Evolutionary conservation across 2,329 filamentous ascomycete genomes (phyloP).

Genomic region (Trichoderma lentiforme): DNA sequence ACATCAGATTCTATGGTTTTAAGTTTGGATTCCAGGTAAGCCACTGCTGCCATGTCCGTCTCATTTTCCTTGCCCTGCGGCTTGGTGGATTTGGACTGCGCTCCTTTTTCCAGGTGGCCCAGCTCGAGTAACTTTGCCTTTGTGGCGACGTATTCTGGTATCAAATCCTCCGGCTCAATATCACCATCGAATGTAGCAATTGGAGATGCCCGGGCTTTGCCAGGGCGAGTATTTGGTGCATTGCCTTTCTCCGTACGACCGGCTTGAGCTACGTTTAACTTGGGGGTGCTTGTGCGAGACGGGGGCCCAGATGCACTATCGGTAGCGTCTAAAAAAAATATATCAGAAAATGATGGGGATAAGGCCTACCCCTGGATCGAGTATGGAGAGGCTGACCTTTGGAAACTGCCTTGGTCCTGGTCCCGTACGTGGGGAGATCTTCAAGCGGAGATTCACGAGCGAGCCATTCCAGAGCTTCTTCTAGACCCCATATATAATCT

Average conservation of each 20-base stretch:
- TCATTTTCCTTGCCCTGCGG: conserved; percentile 25
- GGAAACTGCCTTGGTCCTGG: conserved; percentile 31
- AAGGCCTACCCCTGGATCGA: neutral
- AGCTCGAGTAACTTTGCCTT: conserved; percentile 65
- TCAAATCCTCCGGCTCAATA: conserved; percentile 70
- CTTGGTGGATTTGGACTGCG: conserved; percentile 14
- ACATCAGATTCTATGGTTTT: conserved; percentile 74
- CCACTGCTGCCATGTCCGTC: conserved; percentile 45
- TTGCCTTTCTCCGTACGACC: conserved; percentile 36
- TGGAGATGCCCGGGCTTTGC: conserved; percentile 26
- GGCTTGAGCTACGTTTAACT: conserved; percentile 29
- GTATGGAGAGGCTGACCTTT: conserved; percentile 34
- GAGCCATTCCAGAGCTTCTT: conserved; percentile 87
- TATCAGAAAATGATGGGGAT: neutral
- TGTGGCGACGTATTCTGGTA: conserved; percentile 73
- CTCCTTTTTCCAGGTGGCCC: conserved; percentile 22
- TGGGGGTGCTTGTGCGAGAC: conserved; percentile 50
- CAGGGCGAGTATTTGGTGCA: conserved; percentile 24
- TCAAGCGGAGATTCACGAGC: conserved; percentile 69
- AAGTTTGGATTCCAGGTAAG: conserved; percentile 70
- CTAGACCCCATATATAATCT: conserved; percentile 77
- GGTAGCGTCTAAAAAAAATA: conserved; percentile 42
- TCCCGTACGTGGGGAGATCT: conserved; percentile 70
- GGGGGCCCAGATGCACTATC: conserved; percentile 45
- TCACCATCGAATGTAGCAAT: conserved; percentile 61